Evolutionary conservation across 140 eudicot species (phyloP).

Genomic region (Stevia rebaudiana): DNA sequence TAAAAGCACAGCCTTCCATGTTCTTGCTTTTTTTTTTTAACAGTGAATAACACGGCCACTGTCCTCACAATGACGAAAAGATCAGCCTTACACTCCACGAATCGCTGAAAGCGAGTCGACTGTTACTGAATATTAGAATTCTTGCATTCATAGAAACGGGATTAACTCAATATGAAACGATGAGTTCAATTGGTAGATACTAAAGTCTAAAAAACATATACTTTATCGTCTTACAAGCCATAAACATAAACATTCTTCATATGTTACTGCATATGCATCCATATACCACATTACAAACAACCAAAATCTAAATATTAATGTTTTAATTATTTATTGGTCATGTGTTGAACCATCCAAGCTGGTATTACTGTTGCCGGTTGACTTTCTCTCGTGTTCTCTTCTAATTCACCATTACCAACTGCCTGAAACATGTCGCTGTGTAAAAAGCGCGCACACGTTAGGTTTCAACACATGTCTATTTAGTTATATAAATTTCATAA

Average conservation of each 20-base stretch:
- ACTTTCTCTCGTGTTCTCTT: conserved; percentile 27
- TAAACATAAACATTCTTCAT: conserved; percentile 2
- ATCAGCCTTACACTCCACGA: no score
- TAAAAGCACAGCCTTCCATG: no score
- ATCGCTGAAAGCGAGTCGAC: no score
- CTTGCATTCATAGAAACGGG: no score
- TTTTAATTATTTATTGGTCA: conserved; percentile 24
- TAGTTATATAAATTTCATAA: background rate
- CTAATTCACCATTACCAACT: conserved; percentile 27
- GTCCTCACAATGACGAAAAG: no score
- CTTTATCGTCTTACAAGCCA: conserved; percentile 1
- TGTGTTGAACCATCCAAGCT: conserved; percentile 36
- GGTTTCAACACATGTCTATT: background rate
- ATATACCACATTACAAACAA: background rate
- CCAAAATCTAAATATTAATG: background rate
- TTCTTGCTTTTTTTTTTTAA: no score
- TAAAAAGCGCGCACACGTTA: background rate
- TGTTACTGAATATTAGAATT: no score
- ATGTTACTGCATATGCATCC: background rate
- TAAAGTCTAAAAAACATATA: background rate
- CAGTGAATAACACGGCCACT: no score
- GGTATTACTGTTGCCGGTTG: conserved; percentile 27
- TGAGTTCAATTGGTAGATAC: background rate
- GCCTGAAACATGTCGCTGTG: conserved; percentile 14
- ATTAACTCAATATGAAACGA: background rate